Percentiles rank a stretch among this genome's conserved stretches.
These are phyloP conservation scores for Alternaria burnsii DNA, from an alignment of 2,329 filamentous ascomycete species.

Conservation along the genomic window DNA sequence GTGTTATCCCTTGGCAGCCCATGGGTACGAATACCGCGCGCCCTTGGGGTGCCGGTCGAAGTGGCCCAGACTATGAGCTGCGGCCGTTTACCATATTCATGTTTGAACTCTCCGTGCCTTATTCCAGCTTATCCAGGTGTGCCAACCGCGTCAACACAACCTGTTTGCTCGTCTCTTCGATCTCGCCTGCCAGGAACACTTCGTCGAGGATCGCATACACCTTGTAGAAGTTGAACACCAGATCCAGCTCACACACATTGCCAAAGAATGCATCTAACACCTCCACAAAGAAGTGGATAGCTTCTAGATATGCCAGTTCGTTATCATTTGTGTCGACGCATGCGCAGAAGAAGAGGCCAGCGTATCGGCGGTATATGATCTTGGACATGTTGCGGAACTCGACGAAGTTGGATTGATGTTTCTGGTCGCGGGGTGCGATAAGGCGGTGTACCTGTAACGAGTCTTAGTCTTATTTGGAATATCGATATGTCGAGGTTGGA, in stretches of 20 bases:
- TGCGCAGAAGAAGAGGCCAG: slow-evolving; percentile 98
- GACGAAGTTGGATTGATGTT: slow-evolving; percentile 99
- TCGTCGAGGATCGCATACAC: slow-evolving; percentile 99
- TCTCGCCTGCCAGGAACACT: slow-evolving; percentile 96
- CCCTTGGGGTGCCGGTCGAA: background rate
- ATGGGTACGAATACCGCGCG: background rate
- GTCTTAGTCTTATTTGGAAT: slow-evolving; percentile 1
- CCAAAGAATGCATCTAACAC: slow-evolving; percentile 98
- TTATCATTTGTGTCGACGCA: slow-evolving; percentile 99
- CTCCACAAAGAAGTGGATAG: slow-evolving; percentile 99
- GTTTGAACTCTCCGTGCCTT: slow-evolving; percentile 4
- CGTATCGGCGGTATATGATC: slow-evolving; percentile 96
- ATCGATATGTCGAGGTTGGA: background rate
- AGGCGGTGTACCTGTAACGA: slow-evolving; percentile 87
- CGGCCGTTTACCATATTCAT: background rate
- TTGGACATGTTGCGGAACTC: slow-evolving; percentile 88
- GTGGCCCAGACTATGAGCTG: background rate
- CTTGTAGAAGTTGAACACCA: slow-evolving; percentile 79
- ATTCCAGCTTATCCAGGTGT: slow-evolving; percentile 96
- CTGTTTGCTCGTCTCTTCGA: slow-evolving; percentile 98
- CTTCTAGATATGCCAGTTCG: slow-evolving; percentile 94
- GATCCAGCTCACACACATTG: slow-evolving; percentile 97
- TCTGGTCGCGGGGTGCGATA: slow-evolving; percentile 96
- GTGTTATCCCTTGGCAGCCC: background rate
- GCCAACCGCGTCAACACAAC: slow-evolving; percentile 93